These are phyloP conservation scores for Fonsecaea nubica DNA, from an alignment of 2,329 filamentous ascomycete species.

Conservation along the genomic window DNA sequence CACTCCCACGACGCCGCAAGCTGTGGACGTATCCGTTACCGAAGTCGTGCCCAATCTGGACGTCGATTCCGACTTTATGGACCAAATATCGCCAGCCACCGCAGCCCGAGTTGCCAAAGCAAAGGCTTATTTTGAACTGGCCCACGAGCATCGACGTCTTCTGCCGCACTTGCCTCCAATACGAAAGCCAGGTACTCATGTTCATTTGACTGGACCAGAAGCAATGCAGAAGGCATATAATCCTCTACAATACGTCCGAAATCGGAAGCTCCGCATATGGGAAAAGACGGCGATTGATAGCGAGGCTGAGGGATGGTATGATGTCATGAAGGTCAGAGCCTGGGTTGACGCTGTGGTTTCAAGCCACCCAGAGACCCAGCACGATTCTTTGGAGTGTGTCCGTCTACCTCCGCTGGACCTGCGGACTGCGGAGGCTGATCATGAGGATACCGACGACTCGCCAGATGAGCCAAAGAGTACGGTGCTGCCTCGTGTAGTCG, in stretches of 20 bases:
- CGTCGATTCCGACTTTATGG: conserved; percentile 47
- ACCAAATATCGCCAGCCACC: conserved; percentile 76
- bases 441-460: conserved; percentile 39
- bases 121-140: conserved; percentile 82
- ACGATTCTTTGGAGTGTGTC: conserved; percentile 55
- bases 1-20: conserved; percentile 22
- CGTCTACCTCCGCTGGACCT: conserved; percentile 51
- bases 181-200: conserved; percentile 36
- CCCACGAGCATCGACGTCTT: conserved; percentile 80
- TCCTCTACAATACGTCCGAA: conserved; percentile 89
- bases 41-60: conserved; percentile 41
- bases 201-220: conserved; percentile 43
- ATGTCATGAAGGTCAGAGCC: conserved; percentile 71
- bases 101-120: conserved; percentile 82
- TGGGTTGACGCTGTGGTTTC: conserved; percentile 78
- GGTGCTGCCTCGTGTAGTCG: conserved; percentile 44
- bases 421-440: conserved; percentile 32
- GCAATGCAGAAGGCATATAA: conserved; percentile 72
- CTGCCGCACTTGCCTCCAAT: conserved; percentile 80
- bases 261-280: conserved; percentile 81
- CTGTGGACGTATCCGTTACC: conserved; percentile 30
- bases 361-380: conserved; percentile 51
- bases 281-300: conserved; percentile 77
- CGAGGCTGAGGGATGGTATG: conserved; percentile 76
- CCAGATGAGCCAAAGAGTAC: conserved; percentile 43